Evolutionary conservation across 805 yeast species (phyloP), one percentile per base, ranked within the genome.

Genomic region (Wickerhamomyces mucosus): DNA sequence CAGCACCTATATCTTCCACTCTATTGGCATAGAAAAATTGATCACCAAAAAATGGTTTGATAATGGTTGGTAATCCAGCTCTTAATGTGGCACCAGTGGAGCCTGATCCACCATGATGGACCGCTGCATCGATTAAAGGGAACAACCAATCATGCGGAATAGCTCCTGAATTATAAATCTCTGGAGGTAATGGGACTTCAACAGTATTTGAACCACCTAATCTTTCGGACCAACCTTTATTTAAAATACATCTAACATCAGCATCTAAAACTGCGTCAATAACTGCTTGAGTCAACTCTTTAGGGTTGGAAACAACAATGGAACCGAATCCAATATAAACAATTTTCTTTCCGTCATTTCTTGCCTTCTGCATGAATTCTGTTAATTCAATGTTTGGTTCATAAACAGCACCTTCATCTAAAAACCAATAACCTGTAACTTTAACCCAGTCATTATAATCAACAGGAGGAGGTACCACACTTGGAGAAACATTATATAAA

Each of bases 91-190:
- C 95, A 7, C 97, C 97, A 0, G 96, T 89, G 0, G 96, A 84
- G 2, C 97, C 97, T 0, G 95, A 79, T 0, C 97, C 97, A 24
- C 97, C 97, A 52, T 89, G 97, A 51, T 89, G 97, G 4, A 89
- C 96, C 0, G 95, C 95, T 0, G 89, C 96, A 56, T 89, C 95
- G 27, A 89, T 63, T 38, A 72, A 75, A 0, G 89, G 80, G 56
- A 89, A 89, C 22, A 89, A 59, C 97, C 97, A 89, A 50, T 86
- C 95, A 51, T 89, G 97, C 1, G 96, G 95, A 11, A 83, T 64
- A 8, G 77, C 51, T 3, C 92, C 92, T 6, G 83, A 61, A 40
- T 73, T 75, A 49, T 59, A 82, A 3, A 89, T 69, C 42, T 75
- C 75, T 0, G 62, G 58, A 1, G 96, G 96, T 11, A 84, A 56